Base-by-base conservation (phyloP, 306 rosid genomes). In the Cicer cuneatum region DNA sequence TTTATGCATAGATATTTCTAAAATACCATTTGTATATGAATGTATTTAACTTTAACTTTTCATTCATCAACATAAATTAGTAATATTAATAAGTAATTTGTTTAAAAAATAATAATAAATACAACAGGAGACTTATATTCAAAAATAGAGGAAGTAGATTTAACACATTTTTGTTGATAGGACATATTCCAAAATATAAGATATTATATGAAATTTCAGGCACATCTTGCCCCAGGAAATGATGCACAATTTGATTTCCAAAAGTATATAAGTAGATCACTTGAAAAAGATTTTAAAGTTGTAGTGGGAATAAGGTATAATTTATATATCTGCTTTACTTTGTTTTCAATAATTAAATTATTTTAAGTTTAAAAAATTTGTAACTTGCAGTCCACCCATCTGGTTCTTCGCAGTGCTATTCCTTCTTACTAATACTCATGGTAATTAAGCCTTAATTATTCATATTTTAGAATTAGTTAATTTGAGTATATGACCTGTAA, bases 251-350 rank as follows among this genome's bases (percentile, higher is more conserved):
- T 94, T 75, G 86, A 94, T 85, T 94, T 94, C 64, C 96, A 69
- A 7, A 82, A 88, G 29, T 94, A 91, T 83, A 91, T 94, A n/a
- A 63, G 35, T 46, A 82, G 88, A 81, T 84, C 98, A 69, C 93
- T 94, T 15, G 98, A 94, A 57, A 83, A 88, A n/a, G 98, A 94
- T 74, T 94, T 94, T 60, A 85, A 84, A 83, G 89, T 83, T 60
- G 88, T 94, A 0, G 98, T 93, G 16, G 97, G 87, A 54, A 91
- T 93, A 65, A 91, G 90, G 97, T 93, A 68, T 59, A 21, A 1
- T 5, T 8, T 12, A 13, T 18, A 78, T 58, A 70, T 40, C 14
- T 45, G 4, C 58, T 35, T 29, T 67, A 9, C 62, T 48, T 69
- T 66, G 5, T 66, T 64, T 86, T 81, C 21, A 39, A 16, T 54